These are phyloP conservation scores for Fusarium secorum DNA, from an alignment of 2,329 filamentous ascomycete species.

Conservation along the genomic window DNA sequence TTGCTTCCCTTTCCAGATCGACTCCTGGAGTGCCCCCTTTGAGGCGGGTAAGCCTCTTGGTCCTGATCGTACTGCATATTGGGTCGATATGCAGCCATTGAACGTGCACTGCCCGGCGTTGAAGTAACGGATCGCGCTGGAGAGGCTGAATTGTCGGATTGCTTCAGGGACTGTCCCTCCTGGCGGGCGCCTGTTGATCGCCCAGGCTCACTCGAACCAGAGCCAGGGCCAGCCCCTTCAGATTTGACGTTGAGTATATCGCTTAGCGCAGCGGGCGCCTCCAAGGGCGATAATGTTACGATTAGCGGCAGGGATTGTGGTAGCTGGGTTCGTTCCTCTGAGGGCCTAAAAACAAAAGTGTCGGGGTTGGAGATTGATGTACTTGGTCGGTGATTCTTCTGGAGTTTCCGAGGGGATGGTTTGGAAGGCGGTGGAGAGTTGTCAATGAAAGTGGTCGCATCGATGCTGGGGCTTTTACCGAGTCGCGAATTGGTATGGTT, in stretches of 20 bases:
- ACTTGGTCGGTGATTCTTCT: conserved; percentile 48
- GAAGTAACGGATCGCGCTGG: conserved; percentile 29
- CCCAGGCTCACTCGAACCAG: conserved; percentile 38
- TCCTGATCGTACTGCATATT: conserved; percentile 46
- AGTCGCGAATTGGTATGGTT: conserved; percentile 45
- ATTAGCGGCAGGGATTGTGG: conserved; percentile 39
- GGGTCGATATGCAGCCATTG: conserved; percentile 9
- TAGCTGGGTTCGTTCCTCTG: conserved; percentile 24
- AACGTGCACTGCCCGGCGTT: conserved; percentile 20
- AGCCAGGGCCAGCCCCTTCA: conserved; percentile 43
- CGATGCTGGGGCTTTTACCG: conserved; percentile 55
- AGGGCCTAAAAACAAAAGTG: conserved; percentile 1
- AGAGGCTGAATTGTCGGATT: conserved; percentile 18
- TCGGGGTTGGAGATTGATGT: conserved; percentile 29
- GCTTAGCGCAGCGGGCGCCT: conserved; percentile 31
- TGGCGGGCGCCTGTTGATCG: conserved; percentile 36
- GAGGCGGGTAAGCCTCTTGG: conserved; percentile 41
- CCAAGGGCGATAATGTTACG: conserved; percentile 37
- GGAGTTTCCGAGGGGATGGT: conserved; percentile 49
- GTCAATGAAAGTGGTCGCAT: conserved; percentile 48
- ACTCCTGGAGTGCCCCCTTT: conserved; percentile 44
- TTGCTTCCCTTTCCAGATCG: conserved; percentile 47
- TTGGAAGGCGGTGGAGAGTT: conserved; percentile 43
- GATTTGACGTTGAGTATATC: conserved; percentile 32
- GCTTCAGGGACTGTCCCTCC: conserved; percentile 43